A percentile compares a stretch with the other conserved stretches of the same genome.
phyloP scores from a whole-genome alignment of 2,329 filamentous ascomycete genomes.

The Pseudocercospora vitis region DNA sequence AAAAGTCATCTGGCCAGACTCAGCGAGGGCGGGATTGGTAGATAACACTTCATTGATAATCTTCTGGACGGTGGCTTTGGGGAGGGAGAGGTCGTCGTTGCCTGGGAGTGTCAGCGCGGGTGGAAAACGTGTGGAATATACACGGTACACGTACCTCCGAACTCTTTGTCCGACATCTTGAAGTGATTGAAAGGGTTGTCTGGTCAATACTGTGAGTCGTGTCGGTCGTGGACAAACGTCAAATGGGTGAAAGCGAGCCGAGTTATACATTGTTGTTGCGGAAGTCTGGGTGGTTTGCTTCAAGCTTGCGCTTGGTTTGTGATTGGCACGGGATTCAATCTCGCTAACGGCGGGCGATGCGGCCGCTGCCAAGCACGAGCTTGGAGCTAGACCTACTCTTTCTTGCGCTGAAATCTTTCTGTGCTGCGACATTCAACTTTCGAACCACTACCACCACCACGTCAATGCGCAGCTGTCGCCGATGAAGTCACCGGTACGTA shows the following conservation, averaged over 20 bases:
- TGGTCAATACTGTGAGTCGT: neutral
- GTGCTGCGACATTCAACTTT: neutral
- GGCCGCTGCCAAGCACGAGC: neutral
- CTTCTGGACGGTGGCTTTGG: slow-evolving; percentile 69
- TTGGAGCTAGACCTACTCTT: slow-evolving; percentile 4
- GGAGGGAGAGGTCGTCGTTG: slow-evolving; percentile 60
- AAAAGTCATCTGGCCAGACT: slow-evolving; percentile 65
- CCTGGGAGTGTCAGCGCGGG: slow-evolving; percentile 39
- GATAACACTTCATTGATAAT: slow-evolving; percentile 94
- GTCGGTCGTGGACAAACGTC: neutral
- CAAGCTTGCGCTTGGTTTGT: neutral
- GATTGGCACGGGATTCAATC: neutral
- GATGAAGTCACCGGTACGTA: slow-evolving; percentile 25
- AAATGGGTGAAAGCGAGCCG: too few species aligned
- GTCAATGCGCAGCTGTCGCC: slow-evolving; percentile 1
- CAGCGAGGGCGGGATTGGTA: slow-evolving; percentile 55
- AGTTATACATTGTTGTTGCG: too few species aligned
- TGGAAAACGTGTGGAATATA: neutral
- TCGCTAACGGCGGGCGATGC: slow-evolving; percentile 1
- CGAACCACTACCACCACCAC: slow-evolving; percentile 6
- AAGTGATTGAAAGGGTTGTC: neutral
- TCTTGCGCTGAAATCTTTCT: slow-evolving; percentile 16
- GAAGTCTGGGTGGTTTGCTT: neutral
- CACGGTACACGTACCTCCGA: slow-evolving; percentile 45
- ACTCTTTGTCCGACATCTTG: slow-evolving; percentile 58